phyloP scores from a whole-genome alignment of 1,139 yeast genomes.

The Kurtzmaniella quercitrusa region DNA sequence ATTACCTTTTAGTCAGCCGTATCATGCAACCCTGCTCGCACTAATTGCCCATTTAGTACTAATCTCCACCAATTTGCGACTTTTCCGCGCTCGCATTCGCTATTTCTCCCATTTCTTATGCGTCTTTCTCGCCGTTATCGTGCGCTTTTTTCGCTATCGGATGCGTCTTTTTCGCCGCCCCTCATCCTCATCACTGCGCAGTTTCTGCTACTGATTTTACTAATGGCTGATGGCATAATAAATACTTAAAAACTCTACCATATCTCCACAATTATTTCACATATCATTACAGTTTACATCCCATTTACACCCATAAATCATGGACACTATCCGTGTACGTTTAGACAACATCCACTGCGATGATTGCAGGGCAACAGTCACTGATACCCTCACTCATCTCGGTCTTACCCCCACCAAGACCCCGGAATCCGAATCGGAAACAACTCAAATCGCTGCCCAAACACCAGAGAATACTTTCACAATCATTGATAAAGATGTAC shows the following conservation, averaged over 20 bases:
- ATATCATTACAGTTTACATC: too few relatives aligned
- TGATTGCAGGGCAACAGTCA: constrained; percentile 41
- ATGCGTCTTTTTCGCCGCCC: constrained; percentile 1
- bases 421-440: not conserved
- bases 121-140: constrained; percentile 1
- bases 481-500: constrained; percentile 12
- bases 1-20: too few relatives aligned
- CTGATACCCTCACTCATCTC: constrained; percentile 14
- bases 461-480: constrained; percentile 11
- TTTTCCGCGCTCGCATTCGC: too few relatives aligned
- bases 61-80: too few relatives aligned
- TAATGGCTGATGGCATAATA: too few relatives aligned
- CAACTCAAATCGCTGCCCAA: not conserved
- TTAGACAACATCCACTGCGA: constrained; percentile 50
- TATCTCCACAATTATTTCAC: too few relatives aligned
- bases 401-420: constrained; percentile 1
- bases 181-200: not conserved
- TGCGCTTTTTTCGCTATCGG: not conserved
- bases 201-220: not conserved
- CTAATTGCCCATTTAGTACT: not conserved
- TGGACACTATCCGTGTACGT: constrained; percentile 26
- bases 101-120: too few relatives aligned
- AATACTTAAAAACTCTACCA: too few relatives aligned
- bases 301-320: constrained; percentile 6
- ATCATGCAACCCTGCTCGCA: too few relatives aligned